phyloP scores from a whole-genome alignment of 2,329 filamentous ascomycete species.

The Microascus cirrosus region DNA sequence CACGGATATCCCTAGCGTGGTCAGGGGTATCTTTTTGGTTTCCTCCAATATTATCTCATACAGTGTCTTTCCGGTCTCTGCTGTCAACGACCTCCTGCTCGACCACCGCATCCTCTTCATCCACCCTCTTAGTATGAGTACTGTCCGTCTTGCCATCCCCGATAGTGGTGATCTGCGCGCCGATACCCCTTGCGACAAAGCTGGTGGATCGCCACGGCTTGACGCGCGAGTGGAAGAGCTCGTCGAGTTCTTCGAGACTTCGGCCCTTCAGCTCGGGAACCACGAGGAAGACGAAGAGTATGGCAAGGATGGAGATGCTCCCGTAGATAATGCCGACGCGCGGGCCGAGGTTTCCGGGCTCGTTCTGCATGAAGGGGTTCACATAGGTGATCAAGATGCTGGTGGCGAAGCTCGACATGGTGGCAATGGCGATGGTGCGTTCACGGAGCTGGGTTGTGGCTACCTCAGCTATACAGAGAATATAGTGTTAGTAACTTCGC shows the following conservation, averaged over 20 bases:
- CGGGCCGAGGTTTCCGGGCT: slow-evolving; percentile 7
- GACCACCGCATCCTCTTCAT: not conserved
- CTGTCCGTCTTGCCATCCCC: not conserved
- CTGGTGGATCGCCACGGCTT: not conserved
- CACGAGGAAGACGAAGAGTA: slow-evolving; percentile 8
- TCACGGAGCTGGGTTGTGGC: slow-evolving; percentile 8
- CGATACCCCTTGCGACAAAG: not conserved
- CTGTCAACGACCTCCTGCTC: not conserved
- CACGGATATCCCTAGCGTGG: no score
- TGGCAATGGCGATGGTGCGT: slow-evolving; percentile 7
- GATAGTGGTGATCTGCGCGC: not conserved
- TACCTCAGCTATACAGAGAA: slow-evolving; percentile 4
- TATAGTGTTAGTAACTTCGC: not conserved
- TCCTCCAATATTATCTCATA: not conserved
- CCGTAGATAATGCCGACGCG: slow-evolving; percentile 13
- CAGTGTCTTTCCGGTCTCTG: not conserved
- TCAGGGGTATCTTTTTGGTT: no score
- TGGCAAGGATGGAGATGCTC: slow-evolving; percentile 9
- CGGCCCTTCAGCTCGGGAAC: slow-evolving; percentile 12
- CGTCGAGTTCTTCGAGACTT: slow-evolving; percentile 12
- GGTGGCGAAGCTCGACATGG: slow-evolving; percentile 5
- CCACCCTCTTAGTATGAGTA: not conserved
- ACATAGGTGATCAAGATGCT: slow-evolving; percentile 8
- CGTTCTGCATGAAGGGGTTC: slow-evolving; percentile 10
- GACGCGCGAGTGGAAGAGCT: slow-evolving; percentile 10